Evolutionary conservation across 768 basidiomycete species (phyloP).

Genomic region (Lepiota venenata): DNA sequence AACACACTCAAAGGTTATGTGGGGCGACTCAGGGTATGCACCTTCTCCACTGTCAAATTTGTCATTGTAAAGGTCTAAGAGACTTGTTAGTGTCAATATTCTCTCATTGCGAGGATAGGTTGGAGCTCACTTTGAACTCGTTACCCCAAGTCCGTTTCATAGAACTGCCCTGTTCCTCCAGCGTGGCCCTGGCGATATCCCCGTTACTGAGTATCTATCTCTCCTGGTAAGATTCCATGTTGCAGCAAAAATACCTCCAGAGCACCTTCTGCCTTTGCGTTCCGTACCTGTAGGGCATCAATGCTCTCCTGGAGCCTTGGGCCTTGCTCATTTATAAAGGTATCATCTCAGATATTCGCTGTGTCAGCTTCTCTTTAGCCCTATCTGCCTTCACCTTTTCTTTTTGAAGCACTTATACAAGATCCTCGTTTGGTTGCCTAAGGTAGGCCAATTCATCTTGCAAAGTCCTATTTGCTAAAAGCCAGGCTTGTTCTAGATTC

Average conservation of each 20-base stretch:
- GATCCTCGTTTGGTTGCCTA: slow-evolving; percentile 64
- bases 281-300: slow-evolving; percentile 48
- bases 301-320: slow-evolving; percentile 59
- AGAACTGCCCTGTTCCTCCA: slow-evolving; percentile 5
- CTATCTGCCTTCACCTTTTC: slow-evolving; percentile 66
- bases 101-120: not conserved
- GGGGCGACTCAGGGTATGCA: not conserved
- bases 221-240: slow-evolving; percentile 43
- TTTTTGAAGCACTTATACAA: slow-evolving; percentile 56
- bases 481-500: slow-evolving; percentile 45
- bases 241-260: slow-evolving; percentile 44
- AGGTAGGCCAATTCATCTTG: slow-evolving; percentile 57
- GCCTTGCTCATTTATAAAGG: slow-evolving; percentile 69
- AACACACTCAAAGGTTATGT: too few species aligned
- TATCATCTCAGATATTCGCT: slow-evolving; percentile 67
- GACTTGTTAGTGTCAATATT: not conserved
- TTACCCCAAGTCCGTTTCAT: slow-evolving; percentile 14
- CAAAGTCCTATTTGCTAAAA: slow-evolving; percentile 38
- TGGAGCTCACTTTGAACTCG: slow-evolving; percentile 11
- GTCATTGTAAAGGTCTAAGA: slow-evolving; percentile 1
- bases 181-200: not conserved
- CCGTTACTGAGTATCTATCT: slow-evolving; percentile 36
- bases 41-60: not conserved
- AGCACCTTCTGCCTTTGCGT: slow-evolving; percentile 51
- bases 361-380: slow-evolving; percentile 68